Base-by-base conservation (phyloP, 2,329 filamentous ascomycete genomes). In the Neoscytalidium dimidiatum region DNA sequence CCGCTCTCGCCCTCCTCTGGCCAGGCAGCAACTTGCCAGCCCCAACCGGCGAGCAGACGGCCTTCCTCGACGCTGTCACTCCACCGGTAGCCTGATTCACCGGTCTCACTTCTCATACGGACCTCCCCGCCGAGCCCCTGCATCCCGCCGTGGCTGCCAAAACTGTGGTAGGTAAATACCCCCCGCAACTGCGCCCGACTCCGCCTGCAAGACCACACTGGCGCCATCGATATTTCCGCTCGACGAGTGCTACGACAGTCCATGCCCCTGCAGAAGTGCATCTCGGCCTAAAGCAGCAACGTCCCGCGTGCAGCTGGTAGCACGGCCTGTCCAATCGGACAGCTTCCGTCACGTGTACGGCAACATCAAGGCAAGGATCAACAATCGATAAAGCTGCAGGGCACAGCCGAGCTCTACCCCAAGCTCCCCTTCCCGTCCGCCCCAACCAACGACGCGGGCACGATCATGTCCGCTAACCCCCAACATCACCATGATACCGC, bases 311-410 rank as follows among this genome's bases (percentile, higher is more conserved):
- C 53, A 48, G 26, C 14, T 26, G 19, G 33, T 19, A 31, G 35
- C 53, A 28, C n/a, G 5, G 13, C 19, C 43, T 7, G n/a, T 23
- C 56, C 38, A 60, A 60, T 60, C 56, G 56, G 56, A 60, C 29
- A n/a, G 23, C 28, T 44, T 21, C 56, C 56, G 19, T 64, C 61
- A 64, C 61, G 61, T 64, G 61, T 46, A 46, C 11, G 56, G 56
- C n/a, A n/a, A n/a, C n/a, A n/a, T n/a, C n/a, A n/a, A n/a, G n/a
- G n/a, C 41, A 60, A 44, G 56, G 56, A 60, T 60, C 56, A 60
- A 46, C 56, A 60, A 64, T 64, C 61, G 61, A 64, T 49, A 56
- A 64, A 53, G 48, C 64, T 52, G 61, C 56, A 53, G 57, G 28
- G 23, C 64, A 63, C n/a, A 28, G 26, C 31, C 29, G 60, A 61